Evolutionary conservation across 2,329 filamentous ascomycete species (phyloP), one percentile per base, ranked within the genome.

Genomic region (Colletotrichum lupini): DNA sequence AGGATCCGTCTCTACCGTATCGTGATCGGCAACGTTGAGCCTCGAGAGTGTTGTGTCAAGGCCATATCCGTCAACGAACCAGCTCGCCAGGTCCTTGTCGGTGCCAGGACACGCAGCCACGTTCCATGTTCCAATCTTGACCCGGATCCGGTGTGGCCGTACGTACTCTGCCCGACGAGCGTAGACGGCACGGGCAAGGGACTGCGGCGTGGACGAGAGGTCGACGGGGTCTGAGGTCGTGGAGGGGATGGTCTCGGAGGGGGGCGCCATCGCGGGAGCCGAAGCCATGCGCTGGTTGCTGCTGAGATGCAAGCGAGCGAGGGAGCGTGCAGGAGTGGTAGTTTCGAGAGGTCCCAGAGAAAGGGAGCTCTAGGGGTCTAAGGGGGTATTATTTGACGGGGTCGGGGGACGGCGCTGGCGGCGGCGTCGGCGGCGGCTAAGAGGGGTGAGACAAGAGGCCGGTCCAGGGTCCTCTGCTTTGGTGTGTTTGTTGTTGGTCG

Each of bases 111-210:
- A 92, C 1, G 93, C 92, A 4, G 95, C 97, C 19, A 98, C 94
- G 82, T 99, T 99, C 97, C 97, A 99, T 0, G 94, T 93, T 55
- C 96, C 97, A 64, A 99, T 89, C 83, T 98, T 98, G 82, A 99
- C 90, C 76, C 92, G 92, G 77, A 98, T 90, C 63, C 89, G 89
- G 80, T 92, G 92, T 56, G 92, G 90, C 49, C 92, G 90, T 30
- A 93, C 92, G 81, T 95, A 99, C 81, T 98, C 95, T 61, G 89
- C 85, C 78, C 92, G 90, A 67, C 97, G 90, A 52, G 93, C 91
- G 79, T 92, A 90, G 52, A 98, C 86, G 35, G 90, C 90, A 74
- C 85, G 86, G 58, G 90, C 89, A n/a, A 93, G 87, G 4, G 90
- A 92, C 66, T 88, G 86, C 1, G 88, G 89, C 49, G 84, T 86